Evolutionary conservation across 257 asterid genomes (phyloP), one percentile per base, ranked within the genome.

Genomic region (Jacaranda copaia): DNA sequence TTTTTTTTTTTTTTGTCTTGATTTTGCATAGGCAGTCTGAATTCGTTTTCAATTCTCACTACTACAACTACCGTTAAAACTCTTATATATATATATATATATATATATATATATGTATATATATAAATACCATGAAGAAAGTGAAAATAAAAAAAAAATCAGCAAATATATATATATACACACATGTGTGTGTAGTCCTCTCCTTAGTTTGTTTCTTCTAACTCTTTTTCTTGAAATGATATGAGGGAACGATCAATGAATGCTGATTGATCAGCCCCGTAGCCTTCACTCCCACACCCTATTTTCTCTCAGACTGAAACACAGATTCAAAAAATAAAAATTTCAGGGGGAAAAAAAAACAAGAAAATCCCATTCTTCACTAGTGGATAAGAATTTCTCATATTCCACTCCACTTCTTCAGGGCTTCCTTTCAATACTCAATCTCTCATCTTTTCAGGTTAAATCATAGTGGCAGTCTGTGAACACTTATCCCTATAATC

Each of bases 331-430:
- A 0, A 11, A 57, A 5, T 3, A 18, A 19, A 56, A 57, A 57
- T 18, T 6, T 52, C 46, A 52, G 13, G 13, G 4, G 4, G 8
- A 25, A 59, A 35, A 59, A 60, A 14, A 36, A 1, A 25, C 5
- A 61, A 4, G 1, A 35, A 60, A 20, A 8, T 4, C 8, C 15
- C 3, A 42, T 70, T 77, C 80, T 61, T 68, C 64, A 53, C 68
- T 48, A 81, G 76, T 77, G 87, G 91, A 86, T 86, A 85, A 88
- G 88, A 79, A 85, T 71, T 78, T 64, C 88, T 48, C 66, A 74
- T 74, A 68, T 68, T 76, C 75, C 6, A 68, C 59, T 78, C 84
- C 85, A 61, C 73, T 73, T 69, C 63, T 60, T 59, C 19, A 62
- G 79, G 79, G 32, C 65, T 53, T 60, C 35, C 67, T n/a, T 4